Conservation (phyloP, 768 basidiomycete species). For the Pleurotus giganteus region DNA sequence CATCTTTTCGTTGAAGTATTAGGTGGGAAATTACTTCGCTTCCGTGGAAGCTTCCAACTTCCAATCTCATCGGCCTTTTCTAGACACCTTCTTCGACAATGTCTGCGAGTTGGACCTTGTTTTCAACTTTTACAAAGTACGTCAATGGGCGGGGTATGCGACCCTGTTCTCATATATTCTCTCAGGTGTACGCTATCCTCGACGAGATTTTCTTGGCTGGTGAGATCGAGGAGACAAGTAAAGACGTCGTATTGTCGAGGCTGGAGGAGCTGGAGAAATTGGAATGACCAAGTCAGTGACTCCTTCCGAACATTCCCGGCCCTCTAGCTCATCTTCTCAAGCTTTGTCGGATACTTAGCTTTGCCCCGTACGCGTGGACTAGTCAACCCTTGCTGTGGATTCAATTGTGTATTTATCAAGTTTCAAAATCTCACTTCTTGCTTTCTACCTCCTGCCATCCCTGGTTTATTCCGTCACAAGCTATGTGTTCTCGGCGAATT, state of each 20-base stretch:
- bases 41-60: too few relatives aligned
- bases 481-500: slow-evolving; percentile 1
- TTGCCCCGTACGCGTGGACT: background rate
- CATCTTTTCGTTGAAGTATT: slow-evolving; percentile 98
- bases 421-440: background rate
- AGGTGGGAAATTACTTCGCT: slow-evolving; percentile 69
- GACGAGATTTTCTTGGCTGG: slow-evolving; percentile 99
- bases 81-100: slow-evolving; percentile 98
- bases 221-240: slow-evolving; percentile 97
- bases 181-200: slow-evolving; percentile 92
- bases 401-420: background rate
- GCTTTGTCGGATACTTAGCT: background rate
- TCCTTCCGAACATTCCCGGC: background rate
- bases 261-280: slow-evolving; percentile 92
- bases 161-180: background rate
- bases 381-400: background rate
- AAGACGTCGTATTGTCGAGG: slow-evolving; percentile 89
- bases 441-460: background rate
- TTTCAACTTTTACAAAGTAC: slow-evolving; percentile 97
- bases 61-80: slow-evolving; percentile 4
- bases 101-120: slow-evolving; percentile 98
- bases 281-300: slow-evolving; percentile 46
- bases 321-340: slow-evolving; percentile 2
- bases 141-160: slow-evolving; percentile 8
- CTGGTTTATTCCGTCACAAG: background rate